Base-by-base conservation (phyloP, 1,284 basidiomycete genomes). In the Ustilago xerochloae region DNA sequence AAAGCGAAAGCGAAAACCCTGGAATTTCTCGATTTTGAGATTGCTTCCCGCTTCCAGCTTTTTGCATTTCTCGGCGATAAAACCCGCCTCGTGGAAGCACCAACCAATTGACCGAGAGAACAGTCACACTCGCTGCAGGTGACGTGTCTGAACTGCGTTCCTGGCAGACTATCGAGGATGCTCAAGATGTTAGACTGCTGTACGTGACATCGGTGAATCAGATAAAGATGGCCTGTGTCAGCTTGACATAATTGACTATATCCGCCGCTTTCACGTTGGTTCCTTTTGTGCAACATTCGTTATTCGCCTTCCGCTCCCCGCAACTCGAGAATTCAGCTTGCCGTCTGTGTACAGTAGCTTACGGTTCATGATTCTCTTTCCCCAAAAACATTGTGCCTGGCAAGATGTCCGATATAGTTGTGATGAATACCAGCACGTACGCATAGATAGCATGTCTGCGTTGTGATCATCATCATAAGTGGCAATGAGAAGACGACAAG, bases 251-350 rank as follows among this genome's bases (percentile, higher is more conserved):
- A 54, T 43, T 16, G 29, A 18, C 15, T 13, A 15, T 4, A 46
- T 29, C 22, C 30, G 6, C 18, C 43, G 49, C 51, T 62, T 62
- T 62, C 51, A 62, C 59, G 51, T 43, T 35, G 29, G 9, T 53
- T 51, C 20, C 24, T 45, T 10, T 26, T 16, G 16, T 26, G 7
- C 22, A 24, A 15, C 22, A 13, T 4, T 7, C 8, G 16, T 24
- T 8, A 24, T 12, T 12, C 22, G 9, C 22, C 41, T 26, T 26
- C 16, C 7, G 13, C 26, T 9, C 22, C 41, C 41, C 38, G 38
- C 38, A 41, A 41, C 24, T 45, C 32, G 33, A 35, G 18, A 15
- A 29, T 32, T 24, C 32, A 41, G 29, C 26, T 47, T 45, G 20
- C 6, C 22, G 41, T 24, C 41, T 22, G 9, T 41, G 38, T 13